phyloP scores from a whole-genome alignment of 495 filamentous ascomycete genomes.

The Lentithecium fluviatile region DNA sequence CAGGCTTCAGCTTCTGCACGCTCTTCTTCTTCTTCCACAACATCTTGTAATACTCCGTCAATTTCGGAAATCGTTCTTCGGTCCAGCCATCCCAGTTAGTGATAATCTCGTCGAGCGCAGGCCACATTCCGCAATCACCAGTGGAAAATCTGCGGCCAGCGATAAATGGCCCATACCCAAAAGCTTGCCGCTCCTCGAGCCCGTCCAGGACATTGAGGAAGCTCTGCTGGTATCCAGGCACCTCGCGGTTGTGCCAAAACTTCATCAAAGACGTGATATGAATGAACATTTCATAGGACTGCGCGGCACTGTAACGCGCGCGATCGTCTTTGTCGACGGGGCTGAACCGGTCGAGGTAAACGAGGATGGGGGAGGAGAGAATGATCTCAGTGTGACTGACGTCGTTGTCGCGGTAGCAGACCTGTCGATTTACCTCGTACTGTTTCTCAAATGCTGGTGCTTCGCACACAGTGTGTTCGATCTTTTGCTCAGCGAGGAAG shows the following conservation, averaged over 20 bases:
- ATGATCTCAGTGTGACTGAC: slow-evolving; percentile 47
- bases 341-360: slow-evolving; percentile 57
- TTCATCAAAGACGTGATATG: slow-evolving; percentile 14
- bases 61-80: slow-evolving; percentile 20
- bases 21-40: slow-evolving; percentile 34
- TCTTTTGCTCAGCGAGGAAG: slow-evolving; percentile 25
- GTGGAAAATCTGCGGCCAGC: slow-evolving; percentile 56
- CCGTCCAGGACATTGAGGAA: slow-evolving; percentile 30
- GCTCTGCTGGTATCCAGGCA: slow-evolving; percentile 17
- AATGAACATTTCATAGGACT: slow-evolving; percentile 24
- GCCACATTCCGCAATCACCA: slow-evolving; percentile 73
- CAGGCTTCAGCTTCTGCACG: slow-evolving; percentile 7
- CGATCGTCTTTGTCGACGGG: slow-evolving; percentile 39
- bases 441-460: slow-evolving; percentile 34
- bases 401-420: slow-evolving; percentile 59
- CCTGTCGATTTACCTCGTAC: slow-evolving; percentile 40
- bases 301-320: slow-evolving; percentile 15
- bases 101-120: slow-evolving; percentile 62
- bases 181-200: slow-evolving; percentile 42
- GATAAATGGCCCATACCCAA: slow-evolving; percentile 54
- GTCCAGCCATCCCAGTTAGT: slow-evolving; percentile 29
- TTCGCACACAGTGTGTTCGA: slow-evolving; percentile 15
- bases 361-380: slow-evolving; percentile 52
- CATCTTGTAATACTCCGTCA: slow-evolving; percentile 31
- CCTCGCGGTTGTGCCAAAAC: slow-evolving; percentile 23